Base-by-base conservation (phyloP, 768 basidiomycete genomes). In the Amylocystis lapponica region DNA sequence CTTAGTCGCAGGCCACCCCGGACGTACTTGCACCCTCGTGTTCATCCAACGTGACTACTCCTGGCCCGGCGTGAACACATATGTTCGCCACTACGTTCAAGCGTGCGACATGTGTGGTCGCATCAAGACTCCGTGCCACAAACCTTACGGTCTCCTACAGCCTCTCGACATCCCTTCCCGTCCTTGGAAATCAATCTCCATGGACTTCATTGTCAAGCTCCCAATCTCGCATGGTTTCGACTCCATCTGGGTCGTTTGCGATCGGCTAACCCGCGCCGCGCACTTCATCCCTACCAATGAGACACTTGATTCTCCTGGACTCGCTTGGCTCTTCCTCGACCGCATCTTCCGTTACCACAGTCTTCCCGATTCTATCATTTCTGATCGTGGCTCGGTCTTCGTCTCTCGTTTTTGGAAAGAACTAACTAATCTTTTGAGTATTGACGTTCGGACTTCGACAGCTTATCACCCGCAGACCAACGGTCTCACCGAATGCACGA, bases 391-490 rank as follows among this genome's bases (percentile, higher is more conserved):
- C n/a, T 39, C 46, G 2, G 29, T n/a, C 5, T 50, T 53, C 21
- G 35, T 50, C 13, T 50, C 45, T 7, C 32, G 31, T 11, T 53
- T 53, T 25, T 51, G 41, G 41, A 2, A 6, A 26, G 36, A 37
- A 20, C 47, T 48, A 9, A 38, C 35, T 5, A 13, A n/a, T 10
- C 27, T 42, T 23, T 31, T 48, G 11, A 25, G 52, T 5, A 51
- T 55, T 16, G 25, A 58, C 5, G 23, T 40, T 7, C 11, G 43
- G 25, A 55, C 55, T 3, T 68, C 63, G 3, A 70, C 69, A 0
- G 66, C 68, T 0, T 75, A 67, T 45, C 74, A 75, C 36, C 72
- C 70, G 0, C 61, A 74, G 50, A 65, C 68, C 3, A 64, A 74
- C 40, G 60, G 64, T 39, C 62, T 58, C 22, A 67, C 66, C 0